Evolutionary conservation across 345 rosid genomes (phyloP).

Genomic region (Gossypium anomalum): DNA sequence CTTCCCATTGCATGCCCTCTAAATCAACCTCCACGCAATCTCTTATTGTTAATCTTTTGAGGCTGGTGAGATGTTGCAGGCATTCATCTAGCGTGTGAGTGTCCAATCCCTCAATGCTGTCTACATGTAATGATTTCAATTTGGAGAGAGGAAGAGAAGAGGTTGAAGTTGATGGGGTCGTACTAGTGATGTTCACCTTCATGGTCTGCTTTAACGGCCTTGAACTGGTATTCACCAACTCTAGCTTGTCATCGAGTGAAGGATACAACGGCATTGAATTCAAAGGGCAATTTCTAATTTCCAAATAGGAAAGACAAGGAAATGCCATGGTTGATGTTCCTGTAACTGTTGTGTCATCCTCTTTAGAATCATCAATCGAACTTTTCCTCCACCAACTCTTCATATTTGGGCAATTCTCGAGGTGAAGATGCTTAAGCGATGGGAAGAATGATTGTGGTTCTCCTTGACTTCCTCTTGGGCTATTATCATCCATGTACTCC

Average conservation of each 20-base stretch:
- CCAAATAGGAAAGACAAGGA: not conserved
- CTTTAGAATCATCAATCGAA: no score
- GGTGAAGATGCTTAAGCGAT: no score
- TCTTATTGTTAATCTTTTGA: rapidly evolving
- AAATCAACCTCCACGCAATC: not conserved
- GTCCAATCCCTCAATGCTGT: not conserved
- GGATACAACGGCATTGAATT: not conserved
- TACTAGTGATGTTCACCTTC: not conserved
- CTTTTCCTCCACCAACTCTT: not conserved
- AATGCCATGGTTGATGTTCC: not conserved
- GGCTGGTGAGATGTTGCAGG: no score
- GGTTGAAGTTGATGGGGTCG: not conserved
- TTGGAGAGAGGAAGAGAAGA: not conserved
- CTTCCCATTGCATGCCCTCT: no score
- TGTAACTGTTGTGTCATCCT: not conserved
- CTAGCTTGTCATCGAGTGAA: not conserved
- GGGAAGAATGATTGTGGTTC: no score
- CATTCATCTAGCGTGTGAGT: no score
- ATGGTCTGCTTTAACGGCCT: not conserved
- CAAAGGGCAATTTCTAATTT: not conserved
- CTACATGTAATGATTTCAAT: not conserved
- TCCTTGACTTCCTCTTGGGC: no score
- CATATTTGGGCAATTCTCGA: no score
- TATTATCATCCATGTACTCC: no score
- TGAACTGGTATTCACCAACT: not conserved